Percentiles rank a stretch among this genome's conserved stretches.
Conservation (phyloP, 257 asterid genomes). For the Lithospermum erythrorhizon region DNA sequence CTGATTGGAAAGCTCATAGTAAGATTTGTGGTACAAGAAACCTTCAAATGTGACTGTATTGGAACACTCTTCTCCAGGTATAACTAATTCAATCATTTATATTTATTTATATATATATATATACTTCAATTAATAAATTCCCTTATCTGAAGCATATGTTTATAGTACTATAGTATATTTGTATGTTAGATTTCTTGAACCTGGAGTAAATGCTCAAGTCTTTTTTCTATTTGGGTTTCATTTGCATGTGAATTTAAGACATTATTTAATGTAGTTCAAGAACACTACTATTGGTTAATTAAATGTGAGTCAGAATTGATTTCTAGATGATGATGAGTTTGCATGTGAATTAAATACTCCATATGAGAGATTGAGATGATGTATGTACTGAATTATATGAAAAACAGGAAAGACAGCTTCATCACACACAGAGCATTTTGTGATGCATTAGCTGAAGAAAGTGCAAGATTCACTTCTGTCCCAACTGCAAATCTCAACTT, state of each 20-base stretch:
- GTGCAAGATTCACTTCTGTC: slow-evolving; percentile 46
- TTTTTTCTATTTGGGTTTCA: background rate
- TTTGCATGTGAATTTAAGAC: slow-evolving; percentile 17
- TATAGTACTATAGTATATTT: background rate
- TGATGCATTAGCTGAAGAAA: slow-evolving; percentile 79
- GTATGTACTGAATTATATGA: background rate
- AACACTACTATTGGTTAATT: background rate
- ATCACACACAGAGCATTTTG: slow-evolving; percentile 90
- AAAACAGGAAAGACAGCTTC: slow-evolving; percentile 80
- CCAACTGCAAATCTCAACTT: slow-evolving; percentile 43
- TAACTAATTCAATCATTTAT: background rate
- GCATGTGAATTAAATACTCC: background rate
- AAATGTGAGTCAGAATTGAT: background rate
- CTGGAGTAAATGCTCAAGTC: slow-evolving; percentile 1
- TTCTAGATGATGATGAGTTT: background rate
- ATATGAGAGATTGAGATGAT: too few species aligned
- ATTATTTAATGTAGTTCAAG: background rate
- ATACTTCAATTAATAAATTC: background rate
- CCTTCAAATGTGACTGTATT: slow-evolving; percentile 87
- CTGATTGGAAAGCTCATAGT: slow-evolving; percentile 93
- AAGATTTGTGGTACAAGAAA: slow-evolving; percentile 94
- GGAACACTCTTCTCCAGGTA: slow-evolving; percentile 98
- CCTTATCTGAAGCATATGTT: background rate
- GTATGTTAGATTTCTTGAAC: slow-evolving; percentile 5
- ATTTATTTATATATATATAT: background rate